Evolutionary conservation across 495 filamentous ascomycete species (phyloP), one percentile per base, ranked within the genome.

Genomic region (Aspergillus ostianus): DNA sequence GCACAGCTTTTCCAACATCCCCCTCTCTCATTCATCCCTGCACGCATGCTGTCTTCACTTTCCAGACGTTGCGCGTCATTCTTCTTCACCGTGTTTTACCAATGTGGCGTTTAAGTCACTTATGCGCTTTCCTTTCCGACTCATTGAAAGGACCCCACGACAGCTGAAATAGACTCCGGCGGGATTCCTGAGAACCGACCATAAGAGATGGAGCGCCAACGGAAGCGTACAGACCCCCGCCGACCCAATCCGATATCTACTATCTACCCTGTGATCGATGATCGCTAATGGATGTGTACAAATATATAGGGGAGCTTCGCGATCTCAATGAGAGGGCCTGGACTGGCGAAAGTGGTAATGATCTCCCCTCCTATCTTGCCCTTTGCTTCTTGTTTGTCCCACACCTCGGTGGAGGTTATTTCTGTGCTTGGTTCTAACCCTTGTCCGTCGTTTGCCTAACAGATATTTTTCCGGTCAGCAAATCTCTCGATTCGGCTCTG

Each of bases 401-500:
- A 26, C 13, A 27, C 23, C 18, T 19, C 36, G 36, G 15, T 12
- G 13, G 36, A 41, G 36, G 36, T 41, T 26, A 26, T 41, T 41
- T 41, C 36, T 41, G 9, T 41, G 36, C 3, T 41, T 8, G 5
- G 5, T 17, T 20, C 26, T 18, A 18, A 8, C 60, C 68, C 50
- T 21, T 8, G 9, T 30, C 51, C 17, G 6, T 26, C 6, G 27
- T 10, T n/a, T 21, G 18, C 59, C 23, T 21, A 62, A 46, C 65
- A 97, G 93, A 90, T 78, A 74, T 95, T 32, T 95, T 96, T 70
- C 81, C 85, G 36, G 85, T 93, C 59, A 84, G 81, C 72, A 81
- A 84, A 57, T 90, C 91, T 26, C 87, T 99, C 61, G 95, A 99
- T 72, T 96, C 95, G 18, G 93, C 93, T 30, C 82, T 99, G 66